Percentiles rank a stretch among this genome's conserved stretches.
Conservation (phyloP, 2,329 filamentous ascomycete genomes). For the Cladobotryum protrusum region DNA sequence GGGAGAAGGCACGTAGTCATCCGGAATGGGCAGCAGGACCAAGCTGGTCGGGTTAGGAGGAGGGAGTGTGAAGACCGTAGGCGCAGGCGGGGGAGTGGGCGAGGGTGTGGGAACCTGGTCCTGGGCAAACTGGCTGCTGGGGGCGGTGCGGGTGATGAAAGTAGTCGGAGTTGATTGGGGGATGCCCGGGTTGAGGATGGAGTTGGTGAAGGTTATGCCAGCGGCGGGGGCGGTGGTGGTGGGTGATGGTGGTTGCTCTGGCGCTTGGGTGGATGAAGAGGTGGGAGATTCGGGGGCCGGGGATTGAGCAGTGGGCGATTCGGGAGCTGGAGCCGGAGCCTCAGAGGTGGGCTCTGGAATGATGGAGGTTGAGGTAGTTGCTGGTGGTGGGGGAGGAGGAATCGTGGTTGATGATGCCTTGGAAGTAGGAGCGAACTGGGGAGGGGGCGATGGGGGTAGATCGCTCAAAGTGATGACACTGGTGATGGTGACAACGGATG, state of each 20-base stretch:
- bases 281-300: conserved; percentile 6
- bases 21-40: conserved; percentile 21
- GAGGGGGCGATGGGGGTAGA: conserved; percentile 9
- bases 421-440: conserved; percentile 4
- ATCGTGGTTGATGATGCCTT: conserved; percentile 1
- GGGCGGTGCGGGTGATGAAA: conserved; percentile 8
- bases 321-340: not conserved
- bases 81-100: not conserved
- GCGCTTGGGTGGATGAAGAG: not conserved
- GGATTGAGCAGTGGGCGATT: not conserved
- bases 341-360: too few species aligned
- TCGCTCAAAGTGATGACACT: conserved; percentile 25
- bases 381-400: not conserved
- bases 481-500: conserved; percentile 23
- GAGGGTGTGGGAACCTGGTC: conserved; percentile 2
- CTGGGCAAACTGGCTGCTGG: not conserved
- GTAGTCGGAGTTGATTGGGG: conserved; percentile 15
- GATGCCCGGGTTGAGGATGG: conserved; percentile 16
- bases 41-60: conserved; percentile 18
- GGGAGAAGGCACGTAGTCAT: conserved; percentile 14
- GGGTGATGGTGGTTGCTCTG: conserved; percentile 6
- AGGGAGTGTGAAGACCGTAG: not conserved
- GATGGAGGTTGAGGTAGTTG: not conserved
- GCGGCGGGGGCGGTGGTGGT: conserved; percentile 11
- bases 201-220: conserved; percentile 21